phyloP scores from a whole-genome alignment of 2,329 filamentous ascomycete species.

The Trichoderma koningii region DNA sequence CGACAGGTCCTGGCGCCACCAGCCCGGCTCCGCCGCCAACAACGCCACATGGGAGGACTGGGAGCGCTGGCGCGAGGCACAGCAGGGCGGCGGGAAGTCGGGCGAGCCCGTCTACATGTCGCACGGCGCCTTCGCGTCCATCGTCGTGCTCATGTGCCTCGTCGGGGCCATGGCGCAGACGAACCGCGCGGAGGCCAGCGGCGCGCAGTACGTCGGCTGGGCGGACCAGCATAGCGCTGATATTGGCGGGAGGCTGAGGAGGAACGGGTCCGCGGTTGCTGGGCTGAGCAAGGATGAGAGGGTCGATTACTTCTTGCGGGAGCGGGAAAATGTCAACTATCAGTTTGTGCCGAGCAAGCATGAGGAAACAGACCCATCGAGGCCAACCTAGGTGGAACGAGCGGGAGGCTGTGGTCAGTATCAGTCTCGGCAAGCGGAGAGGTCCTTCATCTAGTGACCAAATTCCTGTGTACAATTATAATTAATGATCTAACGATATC shows the following conservation, averaged over 20 bases:
- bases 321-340: conserved; percentile 58
- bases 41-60: conserved; percentile 99
- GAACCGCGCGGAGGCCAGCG: conserved; percentile 65
- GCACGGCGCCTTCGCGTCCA: conserved; percentile 70
- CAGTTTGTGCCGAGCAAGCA: conserved; percentile 39
- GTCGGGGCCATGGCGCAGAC: conserved; percentile 73
- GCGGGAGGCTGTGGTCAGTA: not conserved
- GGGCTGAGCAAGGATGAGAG: conserved; percentile 62
- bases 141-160: conserved; percentile 70
- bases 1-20: conserved; percentile 53
- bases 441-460: not conserved
- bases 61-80: conserved; percentile 73
- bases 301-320: conserved; percentile 75
- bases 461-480: conserved; percentile 17
- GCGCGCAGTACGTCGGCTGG: conserved; percentile 64
- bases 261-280: conserved; percentile 55
- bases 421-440: not conserved
- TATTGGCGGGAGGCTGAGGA: conserved; percentile 61
- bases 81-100: conserved; percentile 44
- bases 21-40: conserved; percentile 51
- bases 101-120: conserved; percentile 68
- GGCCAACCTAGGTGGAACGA: not conserved
- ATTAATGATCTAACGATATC: conserved; percentile 4
- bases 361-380: conserved; percentile 25
- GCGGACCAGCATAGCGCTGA: conserved; percentile 66